Base-by-base conservation (phyloP, 2,329 filamentous ascomycete genomes). In the Colletotrichum graminicola region DNA sequence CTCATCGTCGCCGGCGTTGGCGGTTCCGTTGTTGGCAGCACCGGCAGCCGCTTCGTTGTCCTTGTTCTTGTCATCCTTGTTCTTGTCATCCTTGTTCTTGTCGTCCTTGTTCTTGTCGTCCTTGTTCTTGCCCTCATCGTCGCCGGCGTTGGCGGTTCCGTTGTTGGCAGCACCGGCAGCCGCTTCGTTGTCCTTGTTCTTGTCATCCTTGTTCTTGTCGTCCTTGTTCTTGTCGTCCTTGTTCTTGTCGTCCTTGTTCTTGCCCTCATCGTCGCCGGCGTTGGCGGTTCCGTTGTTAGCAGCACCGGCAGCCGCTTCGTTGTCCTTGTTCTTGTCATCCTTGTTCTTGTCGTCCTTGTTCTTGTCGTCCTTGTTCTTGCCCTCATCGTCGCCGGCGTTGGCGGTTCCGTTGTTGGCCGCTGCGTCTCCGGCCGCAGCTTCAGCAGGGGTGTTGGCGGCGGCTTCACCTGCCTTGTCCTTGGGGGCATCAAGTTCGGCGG, bases 211-310 rank as follows among this genome's bases (percentile, higher is more conserved):
- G n/a, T n/a, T 29, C 34, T 7, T 10, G 4, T 1, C 34, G 10
- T 34, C 36, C 10, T 11, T 14, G 36, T 21, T 21, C 18, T 52
- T 41, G 7, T 12, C 51, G 8, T 43, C 29, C 12, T 49, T 43
- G 21, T 36, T 29, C 29, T 29, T n/a, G n/a, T n/a, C n/a, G n/a
- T n/a, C 23, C 14, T n/a, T 32, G 32, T 12, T n/a, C 18, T 55
- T 57, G 29, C 36, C n/a, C 56, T 66, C 62, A 26, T 23, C 51
- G 11, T 51, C 51, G 21, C 18, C 51, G n/a, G 66, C 66, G 16
- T 54, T 43, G n/a, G 65, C 65, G 11, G 65, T 67, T 45, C 47
- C 65, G 39, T 67, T 73, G 34, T 64, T 64, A 18, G 62, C 62
- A 10, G 62, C 51, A 18, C 36, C 54, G 10, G 16, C 43, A 1